Base-by-base conservation (phyloP, 805 yeast species). In the Schwanniomyces yamadae region DNA sequence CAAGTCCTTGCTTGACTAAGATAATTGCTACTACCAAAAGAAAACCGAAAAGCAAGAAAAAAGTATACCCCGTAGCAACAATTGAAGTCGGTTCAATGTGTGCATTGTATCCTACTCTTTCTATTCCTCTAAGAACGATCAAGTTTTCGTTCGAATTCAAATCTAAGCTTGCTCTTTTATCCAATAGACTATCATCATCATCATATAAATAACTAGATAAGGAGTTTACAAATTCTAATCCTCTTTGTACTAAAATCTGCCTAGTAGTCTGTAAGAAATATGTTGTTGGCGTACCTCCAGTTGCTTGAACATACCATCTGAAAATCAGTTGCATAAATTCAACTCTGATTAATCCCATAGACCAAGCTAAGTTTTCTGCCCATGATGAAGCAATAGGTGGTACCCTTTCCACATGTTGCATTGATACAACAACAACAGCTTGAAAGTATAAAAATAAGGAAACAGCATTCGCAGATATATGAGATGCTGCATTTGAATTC, bases 371-470 rank as follows among this genome's bases (percentile, higher is more conserved):
- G 54, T 90, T 89, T 59, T 86, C 95, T 5, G 89, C 70, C 97
- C 97, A 90, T 7, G 95, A 80, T 9, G 84, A 74, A 6, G 95
- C 96, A 52, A 90, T 87, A 12, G 96, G 96, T 6, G 97, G 97
- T 4, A 86, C 82, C 39, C 83, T 70, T 51, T 82, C 87, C 31
- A 88, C 96, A 43, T 84, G 83, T 57, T 82, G 77, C 96, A 90
- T 86, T 19, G 83, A 71, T 28, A 89, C 80, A 34, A 89, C 78
- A 22, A 85, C 95, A 21, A 85, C 89, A 46, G 87, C 75, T 65
- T 90, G 97, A 74, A 89, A 90, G 62, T 90, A 90, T 34, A 81
- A 66, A 64, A 90, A 86, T 41, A 90, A 71, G 0, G 95, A 81
- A 34, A 85, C 79, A 1, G 96, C 82, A 52, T 85, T 87, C 5